Percentiles rank a stretch among this genome's conserved stretches.
Evolutionary conservation across 2,329 filamentous ascomycete species (phyloP).

Genomic region (Cytospora piceicola): DNA sequence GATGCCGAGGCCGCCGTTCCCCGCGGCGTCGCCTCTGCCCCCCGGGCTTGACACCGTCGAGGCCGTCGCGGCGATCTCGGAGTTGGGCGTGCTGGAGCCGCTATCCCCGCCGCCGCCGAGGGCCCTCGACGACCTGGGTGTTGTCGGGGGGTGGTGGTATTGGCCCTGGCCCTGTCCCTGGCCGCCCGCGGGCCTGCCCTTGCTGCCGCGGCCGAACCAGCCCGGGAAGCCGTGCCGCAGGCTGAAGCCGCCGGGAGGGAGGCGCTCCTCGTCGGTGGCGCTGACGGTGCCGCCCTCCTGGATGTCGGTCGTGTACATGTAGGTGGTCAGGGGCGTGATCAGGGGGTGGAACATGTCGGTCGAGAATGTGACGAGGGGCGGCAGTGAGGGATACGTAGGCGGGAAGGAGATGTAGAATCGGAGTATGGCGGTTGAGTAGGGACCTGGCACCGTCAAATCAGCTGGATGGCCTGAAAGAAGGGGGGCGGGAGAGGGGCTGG

Average conservation of each 20-base stretch:
- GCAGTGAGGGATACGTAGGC: slow-evolving; percentile 73
- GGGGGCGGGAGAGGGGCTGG: slow-evolving; percentile 17
- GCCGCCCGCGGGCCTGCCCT: slow-evolving; percentile 49
- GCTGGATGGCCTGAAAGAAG: not conserved
- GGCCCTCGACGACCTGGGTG: slow-evolving; percentile 34
- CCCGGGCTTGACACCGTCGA: slow-evolving; percentile 35
- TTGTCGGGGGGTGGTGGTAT: slow-evolving; percentile 27
- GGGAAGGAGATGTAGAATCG: slow-evolving; percentile 92
- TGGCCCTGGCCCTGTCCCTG: slow-evolving; percentile 42
- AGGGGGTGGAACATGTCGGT: slow-evolving; percentile 96
- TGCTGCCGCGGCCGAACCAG: slow-evolving; percentile 74
- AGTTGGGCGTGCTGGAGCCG: slow-evolving; percentile 39
- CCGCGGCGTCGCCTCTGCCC: slow-evolving; percentile 1
- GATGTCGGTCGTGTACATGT: slow-evolving; percentile 84
- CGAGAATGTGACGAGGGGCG: slow-evolving; percentile 84
- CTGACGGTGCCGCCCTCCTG: slow-evolving; percentile 78
- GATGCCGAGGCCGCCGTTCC: slow-evolving; percentile 10
- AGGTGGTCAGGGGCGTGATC: slow-evolving; percentile 89
- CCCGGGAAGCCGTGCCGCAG: slow-evolving; percentile 86
- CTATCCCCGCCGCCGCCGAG: slow-evolving; percentile 32
- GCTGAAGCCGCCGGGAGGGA: slow-evolving; percentile 89
- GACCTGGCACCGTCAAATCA: slow-evolving; percentile 58
- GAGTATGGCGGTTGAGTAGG: slow-evolving; percentile 84
- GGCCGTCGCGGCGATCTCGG: slow-evolving; percentile 37
- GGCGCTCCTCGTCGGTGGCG: slow-evolving; percentile 78